phyloP scores from a whole-genome alignment of 495 filamentous ascomycete species.

The Extremus antarcticus region DNA sequence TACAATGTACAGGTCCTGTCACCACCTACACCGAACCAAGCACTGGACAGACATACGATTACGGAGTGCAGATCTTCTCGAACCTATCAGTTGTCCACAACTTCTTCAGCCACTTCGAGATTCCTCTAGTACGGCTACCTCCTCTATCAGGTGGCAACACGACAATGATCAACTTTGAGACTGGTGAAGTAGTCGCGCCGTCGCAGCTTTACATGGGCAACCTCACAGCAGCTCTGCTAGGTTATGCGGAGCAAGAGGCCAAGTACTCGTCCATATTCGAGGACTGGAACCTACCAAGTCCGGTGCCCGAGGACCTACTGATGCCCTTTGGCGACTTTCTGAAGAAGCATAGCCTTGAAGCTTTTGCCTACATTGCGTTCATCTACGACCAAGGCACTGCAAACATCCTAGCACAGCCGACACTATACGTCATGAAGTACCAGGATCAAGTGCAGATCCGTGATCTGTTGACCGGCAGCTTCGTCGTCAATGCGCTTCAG shows the following conservation, averaged over 20 bases:
- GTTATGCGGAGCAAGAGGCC: slow-evolving; percentile 26
- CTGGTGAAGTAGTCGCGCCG: slow-evolving; percentile 12
- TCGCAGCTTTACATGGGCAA: background rate
- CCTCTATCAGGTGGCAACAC: background rate
- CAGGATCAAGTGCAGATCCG: slow-evolving; percentile 17
- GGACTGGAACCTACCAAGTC: slow-evolving; percentile 34
- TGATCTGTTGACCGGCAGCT: slow-evolving; percentile 13
- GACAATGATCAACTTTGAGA: slow-evolving; percentile 18
- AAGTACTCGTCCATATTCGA: slow-evolving; percentile 34
- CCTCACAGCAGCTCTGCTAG: slow-evolving; percentile 21
- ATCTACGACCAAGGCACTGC: slow-evolving; percentile 31
- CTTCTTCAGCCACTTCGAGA: slow-evolving; percentile 33
- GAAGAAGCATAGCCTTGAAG: slow-evolving; percentile 31
- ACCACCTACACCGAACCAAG: slow-evolving; percentile 36
- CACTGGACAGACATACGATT: slow-evolving; percentile 34
- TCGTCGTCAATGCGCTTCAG: slow-evolving; percentile 24
- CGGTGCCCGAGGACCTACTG: slow-evolving; percentile 34
- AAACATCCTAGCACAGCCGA: slow-evolving; percentile 20
- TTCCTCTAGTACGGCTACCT: slow-evolving; percentile 12
- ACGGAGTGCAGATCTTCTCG: slow-evolving; percentile 35
- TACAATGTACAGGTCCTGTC: slow-evolving; percentile 19
- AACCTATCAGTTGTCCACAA: slow-evolving; percentile 29
- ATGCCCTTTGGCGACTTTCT: slow-evolving; percentile 36
- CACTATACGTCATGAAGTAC: slow-evolving; percentile 24
- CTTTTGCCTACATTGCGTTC: slow-evolving; percentile 23